Base-by-base conservation (phyloP, 495 filamentous ascomycete genomes). In the Aspergillus nanangensis region DNA sequence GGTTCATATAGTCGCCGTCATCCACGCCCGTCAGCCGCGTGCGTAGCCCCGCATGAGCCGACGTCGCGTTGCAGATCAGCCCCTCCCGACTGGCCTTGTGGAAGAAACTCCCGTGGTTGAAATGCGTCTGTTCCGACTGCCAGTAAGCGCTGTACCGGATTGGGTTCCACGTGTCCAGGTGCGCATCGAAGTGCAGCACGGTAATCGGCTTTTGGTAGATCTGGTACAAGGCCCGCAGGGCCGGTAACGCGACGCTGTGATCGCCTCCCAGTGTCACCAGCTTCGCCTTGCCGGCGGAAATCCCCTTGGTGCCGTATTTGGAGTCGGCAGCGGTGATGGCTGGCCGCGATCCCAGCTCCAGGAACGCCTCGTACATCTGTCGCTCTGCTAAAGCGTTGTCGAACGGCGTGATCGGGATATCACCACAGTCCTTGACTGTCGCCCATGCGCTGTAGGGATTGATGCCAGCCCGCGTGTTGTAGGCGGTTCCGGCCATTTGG, bases 51-150 rank as follows among this genome's bases (percentile, higher is more conserved):
- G 86, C 88, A 59, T 93, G 88, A 14, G 88, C 84, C 14, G 80
- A 86, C 3, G 76, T 82, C 15, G 64, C 61, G 52, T 88, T 86
- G 25, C 76, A 67, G 35, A 92, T 79, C 19, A 92, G 63, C 0
- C 85, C 85, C 61, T 92, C 88, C 19, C 80, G 77, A 37, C 78
- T 80, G 2, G 88, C 88, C 38, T 89, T 74, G 79, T 86, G 87
- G 74, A 94, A 93, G 80, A 92, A 90, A 38, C 74, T 83, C 3
- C 88, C 88, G 62, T 94, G 88, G 57, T 82, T 92, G 68, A 92
- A 94, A 47, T 79, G 73, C 8, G 78, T 72, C 57, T 87, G 86
- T 56, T 80, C 74, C 10, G 73, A 77, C 7, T 72, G 63, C 88
- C 88, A 94, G 41, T 81, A 80, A 11, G 77, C 80, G 0, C 84